These are phyloP conservation scores for Trichoderma sp. DNA, from an alignment of 2,329 filamentous ascomycete species.

Conservation along the genomic window DNA sequence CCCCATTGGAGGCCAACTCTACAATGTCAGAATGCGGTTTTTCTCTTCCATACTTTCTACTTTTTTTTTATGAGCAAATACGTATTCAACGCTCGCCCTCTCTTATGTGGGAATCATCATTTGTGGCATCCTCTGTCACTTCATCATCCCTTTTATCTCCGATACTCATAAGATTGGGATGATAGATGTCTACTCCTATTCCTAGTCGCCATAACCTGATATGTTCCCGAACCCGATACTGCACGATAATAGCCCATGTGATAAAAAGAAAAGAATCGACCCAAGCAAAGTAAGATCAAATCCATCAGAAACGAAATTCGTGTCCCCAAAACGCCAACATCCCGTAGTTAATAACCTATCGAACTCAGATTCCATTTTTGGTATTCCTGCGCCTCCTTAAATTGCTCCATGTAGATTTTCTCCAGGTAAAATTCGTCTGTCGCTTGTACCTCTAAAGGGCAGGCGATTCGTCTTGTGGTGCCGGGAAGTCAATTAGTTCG, in stretches of 20 bases:
- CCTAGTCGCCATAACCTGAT: not conserved
- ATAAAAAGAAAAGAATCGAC: not conserved
- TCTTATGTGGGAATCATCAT: not conserved
- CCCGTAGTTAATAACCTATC: not conserved
- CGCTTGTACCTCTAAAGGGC: not conserved
- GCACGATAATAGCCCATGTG: not conserved
- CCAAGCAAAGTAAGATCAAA: not conserved
- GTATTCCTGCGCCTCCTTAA: not conserved
- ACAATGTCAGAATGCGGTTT: not conserved
- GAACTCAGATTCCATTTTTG: not conserved
- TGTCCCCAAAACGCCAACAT: not conserved
- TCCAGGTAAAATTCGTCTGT: not conserved
- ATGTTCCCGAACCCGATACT: not conserved
- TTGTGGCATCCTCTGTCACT: no score
- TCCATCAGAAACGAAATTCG: not conserved
- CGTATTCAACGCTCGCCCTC: not conserved
- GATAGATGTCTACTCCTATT: not conserved
- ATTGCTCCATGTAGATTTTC: not conserved
- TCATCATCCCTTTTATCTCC: no score
- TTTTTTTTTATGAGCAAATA: not conserved
- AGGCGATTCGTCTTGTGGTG: not conserved
- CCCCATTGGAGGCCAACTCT: not conserved
- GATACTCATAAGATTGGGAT: not conserved
- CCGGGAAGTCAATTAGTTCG: not conserved
- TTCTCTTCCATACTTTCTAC: not conserved